A percentile compares a stretch with the other conserved stretches of the same genome.
Evolutionary conservation across 768 basidiomycete genomes (phyloP).

Genomic region (Austroboletus festivus): DNA sequence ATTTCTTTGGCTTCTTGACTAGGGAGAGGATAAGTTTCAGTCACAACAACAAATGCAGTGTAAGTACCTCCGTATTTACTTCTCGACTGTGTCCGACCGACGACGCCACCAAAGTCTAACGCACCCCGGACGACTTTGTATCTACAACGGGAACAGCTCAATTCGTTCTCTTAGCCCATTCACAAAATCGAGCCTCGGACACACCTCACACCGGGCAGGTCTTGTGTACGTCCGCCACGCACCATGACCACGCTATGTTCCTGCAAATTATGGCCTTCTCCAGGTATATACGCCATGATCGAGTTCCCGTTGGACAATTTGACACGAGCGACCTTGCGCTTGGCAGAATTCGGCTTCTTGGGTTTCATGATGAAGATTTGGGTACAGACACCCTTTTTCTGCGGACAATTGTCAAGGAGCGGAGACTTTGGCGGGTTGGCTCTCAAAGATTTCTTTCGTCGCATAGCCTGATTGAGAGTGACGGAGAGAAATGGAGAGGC

Average conservation of each 20-base stretch:
- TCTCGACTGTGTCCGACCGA: slow-evolving; percentile 72
- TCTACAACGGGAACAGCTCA: slow-evolving; percentile 40
- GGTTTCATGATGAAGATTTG: slow-evolving; percentile 79
- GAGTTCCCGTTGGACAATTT: slow-evolving; percentile 88
- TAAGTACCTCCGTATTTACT: slow-evolving; percentile 88
- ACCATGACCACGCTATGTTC: slow-evolving; percentile 95
- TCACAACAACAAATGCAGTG: background rate
- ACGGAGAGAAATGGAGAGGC: slow-evolving; percentile 52
- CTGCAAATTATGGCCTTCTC: slow-evolving; percentile 97
- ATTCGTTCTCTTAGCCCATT: background rate
- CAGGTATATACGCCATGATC: slow-evolving; percentile 91
- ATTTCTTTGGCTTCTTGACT: slow-evolving; percentile 88
- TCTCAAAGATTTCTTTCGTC: slow-evolving; percentile 60
- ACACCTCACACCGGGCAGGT: slow-evolving; percentile 95
- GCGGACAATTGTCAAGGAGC: slow-evolving; percentile 73
- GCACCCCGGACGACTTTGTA: slow-evolving; percentile 95
- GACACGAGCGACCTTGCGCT: slow-evolving; percentile 93
- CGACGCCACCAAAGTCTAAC: slow-evolving; percentile 87
- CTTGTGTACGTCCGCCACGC: slow-evolving; percentile 94
- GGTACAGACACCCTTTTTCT: slow-evolving; percentile 90
- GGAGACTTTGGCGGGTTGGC: slow-evolving; percentile 60
- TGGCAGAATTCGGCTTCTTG: slow-evolving; percentile 98
- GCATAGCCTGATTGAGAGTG: slow-evolving; percentile 88
- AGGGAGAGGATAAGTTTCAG: slow-evolving; percentile 25
- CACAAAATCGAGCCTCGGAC: slow-evolving; percentile 21